These are phyloP conservation scores for Dovyalis caffra DNA, from an alignment of 345 rosid species.

Conservation along the genomic window DNA sequence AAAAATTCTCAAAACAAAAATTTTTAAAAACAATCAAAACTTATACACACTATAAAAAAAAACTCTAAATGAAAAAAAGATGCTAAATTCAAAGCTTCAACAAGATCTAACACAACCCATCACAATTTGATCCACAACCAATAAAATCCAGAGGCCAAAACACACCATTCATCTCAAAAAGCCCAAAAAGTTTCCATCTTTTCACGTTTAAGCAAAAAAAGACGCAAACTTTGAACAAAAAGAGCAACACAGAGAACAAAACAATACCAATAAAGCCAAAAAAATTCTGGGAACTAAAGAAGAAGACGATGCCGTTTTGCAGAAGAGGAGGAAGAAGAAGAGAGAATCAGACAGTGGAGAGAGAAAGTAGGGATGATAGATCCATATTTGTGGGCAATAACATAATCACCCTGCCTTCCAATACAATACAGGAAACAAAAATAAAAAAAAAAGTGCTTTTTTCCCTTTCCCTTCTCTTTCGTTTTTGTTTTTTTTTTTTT, in stretches of 20 bases:
- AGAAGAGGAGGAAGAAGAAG: background rate
- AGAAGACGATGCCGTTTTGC: background rate
- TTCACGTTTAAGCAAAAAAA: background rate
- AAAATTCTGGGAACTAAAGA: background rate
- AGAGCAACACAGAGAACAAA: background rate
- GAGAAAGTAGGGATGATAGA: constrained; percentile 15
- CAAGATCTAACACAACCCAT: constrained; percentile 11
- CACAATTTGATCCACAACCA: constrained; percentile 27
- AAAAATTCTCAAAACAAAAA: background rate
- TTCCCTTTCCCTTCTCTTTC: background rate
- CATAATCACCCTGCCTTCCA: background rate
- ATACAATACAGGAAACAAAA: background rate
- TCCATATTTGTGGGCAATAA: constrained; percentile 15
- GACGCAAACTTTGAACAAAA: background rate
- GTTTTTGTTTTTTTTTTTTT: background rate
- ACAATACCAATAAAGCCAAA: constrained; percentile 22
- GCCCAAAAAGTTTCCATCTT: background rate
- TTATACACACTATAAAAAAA: background rate
- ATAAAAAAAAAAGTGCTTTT: background rate
- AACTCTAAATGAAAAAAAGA: background rate
- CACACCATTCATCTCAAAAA: background rate
- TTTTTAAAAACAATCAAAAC: background rate
- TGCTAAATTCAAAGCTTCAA: constrained; percentile 10
- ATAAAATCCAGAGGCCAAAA: background rate
- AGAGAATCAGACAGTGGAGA: constrained; percentile 10